Evolutionary conservation across 192 early-diverging fungal species (phyloP).

Genomic region (Coemansia sp.): DNA sequence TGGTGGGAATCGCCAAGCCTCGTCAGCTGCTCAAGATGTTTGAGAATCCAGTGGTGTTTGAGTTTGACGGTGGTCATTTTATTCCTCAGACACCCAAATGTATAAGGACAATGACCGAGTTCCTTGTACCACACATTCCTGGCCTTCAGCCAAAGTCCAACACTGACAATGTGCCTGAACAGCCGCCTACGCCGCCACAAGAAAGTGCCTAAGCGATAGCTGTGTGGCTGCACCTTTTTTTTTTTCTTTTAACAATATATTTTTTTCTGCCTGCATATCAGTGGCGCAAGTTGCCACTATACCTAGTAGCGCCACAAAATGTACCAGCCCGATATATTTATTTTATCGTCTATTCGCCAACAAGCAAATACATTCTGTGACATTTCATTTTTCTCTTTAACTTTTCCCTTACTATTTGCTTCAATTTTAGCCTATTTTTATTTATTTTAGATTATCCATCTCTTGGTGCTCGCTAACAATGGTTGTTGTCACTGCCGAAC

Average conservation of each 20-base stretch:
- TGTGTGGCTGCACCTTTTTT: neutral
- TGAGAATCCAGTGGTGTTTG: conserved; percentile 32
- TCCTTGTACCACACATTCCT: conserved; percentile 38
- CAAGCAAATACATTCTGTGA: neutral
- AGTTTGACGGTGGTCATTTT: conserved; percentile 55
- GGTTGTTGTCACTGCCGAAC: neutral
- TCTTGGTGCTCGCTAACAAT: conserved; percentile 9
- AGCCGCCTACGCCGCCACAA: conserved; percentile 13
- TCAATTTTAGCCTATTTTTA: neutral
- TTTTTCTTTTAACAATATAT: neutral
- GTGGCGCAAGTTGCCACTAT: conserved; percentile 14
- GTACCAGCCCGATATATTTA: neutral
- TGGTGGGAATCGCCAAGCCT: conserved; percentile 28
- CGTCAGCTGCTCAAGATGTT: conserved; percentile 21
- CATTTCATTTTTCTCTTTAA: neutral
- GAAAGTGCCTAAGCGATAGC: conserved; percentile 1
- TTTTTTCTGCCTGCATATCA: conserved; percentile 3
- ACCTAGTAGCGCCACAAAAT: conserved; percentile 13
- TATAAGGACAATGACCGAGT: conserved; percentile 25
- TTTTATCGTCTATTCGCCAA: neutral
- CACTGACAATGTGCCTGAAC: neutral
- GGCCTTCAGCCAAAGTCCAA: conserved; percentile 18
- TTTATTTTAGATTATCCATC: conserved; percentile 4
- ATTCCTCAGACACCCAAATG: conserved; percentile 49
- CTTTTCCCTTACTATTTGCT: neutral